phyloP scores from a whole-genome alignment of 345 rosid genomes.

The Murraya paniculata region DNA sequence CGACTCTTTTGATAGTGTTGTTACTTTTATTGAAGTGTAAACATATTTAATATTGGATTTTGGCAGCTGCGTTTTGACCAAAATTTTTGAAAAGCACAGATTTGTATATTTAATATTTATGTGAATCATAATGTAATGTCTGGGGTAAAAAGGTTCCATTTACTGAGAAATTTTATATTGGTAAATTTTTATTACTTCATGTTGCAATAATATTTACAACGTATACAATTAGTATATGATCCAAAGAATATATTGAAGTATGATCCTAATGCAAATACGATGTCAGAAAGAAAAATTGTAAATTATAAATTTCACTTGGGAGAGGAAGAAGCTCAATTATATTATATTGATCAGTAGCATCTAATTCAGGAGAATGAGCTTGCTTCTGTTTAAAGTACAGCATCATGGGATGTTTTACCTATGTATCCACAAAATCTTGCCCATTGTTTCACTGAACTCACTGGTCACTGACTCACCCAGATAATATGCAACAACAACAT shows the following conservation, averaged over 20 bases:
- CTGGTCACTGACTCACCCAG: background rate
- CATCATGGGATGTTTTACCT: background rate
- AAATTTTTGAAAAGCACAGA: background rate
- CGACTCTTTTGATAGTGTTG: background rate
- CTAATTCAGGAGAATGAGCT: background rate
- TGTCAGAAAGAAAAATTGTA: background rate
- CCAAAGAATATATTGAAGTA: background rate
- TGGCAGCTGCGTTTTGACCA: background rate
- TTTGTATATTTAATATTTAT: too few species aligned
- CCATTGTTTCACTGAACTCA: background rate
- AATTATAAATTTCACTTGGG: background rate
- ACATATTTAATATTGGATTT: background rate
- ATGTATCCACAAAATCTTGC: background rate
- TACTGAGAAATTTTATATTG: background rate
- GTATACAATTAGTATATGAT: background rate
- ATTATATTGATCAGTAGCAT: background rate
- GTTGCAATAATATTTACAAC: background rate
- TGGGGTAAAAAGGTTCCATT: background rate
- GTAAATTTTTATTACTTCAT: background rate
- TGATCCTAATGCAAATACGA: background rate
- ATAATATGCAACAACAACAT: background rate
- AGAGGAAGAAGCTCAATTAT: background rate
- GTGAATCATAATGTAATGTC: background rate
- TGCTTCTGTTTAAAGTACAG: background rate
- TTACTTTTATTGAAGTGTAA: background rate